Evolutionary conservation across 176 grass and related monocot species (phyloP).

Genomic region (Puccinellia tenuiflora): DNA sequence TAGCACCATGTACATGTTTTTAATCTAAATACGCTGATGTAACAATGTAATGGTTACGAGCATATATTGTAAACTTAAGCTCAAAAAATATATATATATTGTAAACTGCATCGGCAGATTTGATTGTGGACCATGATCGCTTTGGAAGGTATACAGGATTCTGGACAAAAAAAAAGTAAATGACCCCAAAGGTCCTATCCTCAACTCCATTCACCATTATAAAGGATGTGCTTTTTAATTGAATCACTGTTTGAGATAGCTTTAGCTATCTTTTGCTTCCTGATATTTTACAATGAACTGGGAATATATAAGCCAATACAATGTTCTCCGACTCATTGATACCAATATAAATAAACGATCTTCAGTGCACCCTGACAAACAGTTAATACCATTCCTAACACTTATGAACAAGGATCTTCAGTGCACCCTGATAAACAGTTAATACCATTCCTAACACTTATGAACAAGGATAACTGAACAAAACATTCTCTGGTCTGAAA

Average conservation of each 20-base stretch:
- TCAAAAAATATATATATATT: too few species aligned
- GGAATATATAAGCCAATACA: neutral
- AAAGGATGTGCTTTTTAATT: neutral
- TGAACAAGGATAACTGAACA: neutral
- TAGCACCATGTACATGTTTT: neutral
- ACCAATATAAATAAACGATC: too few species aligned
- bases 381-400: too few species aligned
- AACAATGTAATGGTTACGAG: neutral
- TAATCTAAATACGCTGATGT: neutral
- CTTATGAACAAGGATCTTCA: too few species aligned
- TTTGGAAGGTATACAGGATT: neutral
- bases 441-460: neutral
- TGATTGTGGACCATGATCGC: neutral
- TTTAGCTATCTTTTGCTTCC: neutral
- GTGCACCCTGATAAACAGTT: neutral
- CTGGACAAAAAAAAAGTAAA: neutral
- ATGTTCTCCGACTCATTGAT: neutral
- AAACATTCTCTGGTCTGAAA: neutral
- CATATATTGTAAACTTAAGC: too few species aligned
- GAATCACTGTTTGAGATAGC: neutral
- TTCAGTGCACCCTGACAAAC: too few species aligned
- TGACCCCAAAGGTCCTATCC: neutral
- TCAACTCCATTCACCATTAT: neutral
- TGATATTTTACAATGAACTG: neutral
- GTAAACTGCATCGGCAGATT: neutral